Base-by-base conservation (phyloP, 352 stramenopile species). In the Globisporangium rhizosaccharum region DNA sequence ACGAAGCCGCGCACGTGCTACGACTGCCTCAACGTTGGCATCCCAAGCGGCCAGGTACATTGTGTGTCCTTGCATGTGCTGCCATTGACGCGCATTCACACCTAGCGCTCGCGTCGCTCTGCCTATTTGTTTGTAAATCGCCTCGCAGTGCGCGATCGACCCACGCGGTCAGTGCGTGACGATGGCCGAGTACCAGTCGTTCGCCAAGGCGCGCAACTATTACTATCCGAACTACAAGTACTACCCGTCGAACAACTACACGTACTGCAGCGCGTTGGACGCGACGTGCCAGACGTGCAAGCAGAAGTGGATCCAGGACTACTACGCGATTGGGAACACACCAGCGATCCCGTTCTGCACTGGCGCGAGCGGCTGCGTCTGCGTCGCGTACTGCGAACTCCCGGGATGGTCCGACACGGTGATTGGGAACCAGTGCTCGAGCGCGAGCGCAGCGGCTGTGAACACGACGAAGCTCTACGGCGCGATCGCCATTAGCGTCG, bases 181-280 rank as follows among this genome's bases (percentile, higher is more conserved):
- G 18, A 66, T 66, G 53, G 18, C 20, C 0, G 28, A 30, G n/a
- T 66, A 61, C 61, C 56, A 63, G 14, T 63, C 52, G 39, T 39
- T 39, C 33, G 33, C 39, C 25, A 46, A 59, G 18, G 59, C 44
- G 20, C 45, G 59, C 54, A 15, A 25, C 23, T n/a, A 33, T n/a
- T 57, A 56, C 52, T 28, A 15, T 20, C 23, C 20, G 10, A 37
- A 48, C 14, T 28, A 58, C 45, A 45, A 42, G 47, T 66, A 51
- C 53, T 66, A 54, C 30, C 60, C 60, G 5, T 30, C 60, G 25
- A 53, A 39, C 14, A 66, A 66, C 42, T 66, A 54, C n/a, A 58
- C 60, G 39, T 66, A 66, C 33, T 66, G 60, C 49, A 23, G 11
- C 15, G 11, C 48, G 11, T 18, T 14, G 14, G 60, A 66, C 39